Evolutionary conservation across 805 yeast species (phyloP).

Genomic region (Blastobotrys chiropterorum): DNA sequence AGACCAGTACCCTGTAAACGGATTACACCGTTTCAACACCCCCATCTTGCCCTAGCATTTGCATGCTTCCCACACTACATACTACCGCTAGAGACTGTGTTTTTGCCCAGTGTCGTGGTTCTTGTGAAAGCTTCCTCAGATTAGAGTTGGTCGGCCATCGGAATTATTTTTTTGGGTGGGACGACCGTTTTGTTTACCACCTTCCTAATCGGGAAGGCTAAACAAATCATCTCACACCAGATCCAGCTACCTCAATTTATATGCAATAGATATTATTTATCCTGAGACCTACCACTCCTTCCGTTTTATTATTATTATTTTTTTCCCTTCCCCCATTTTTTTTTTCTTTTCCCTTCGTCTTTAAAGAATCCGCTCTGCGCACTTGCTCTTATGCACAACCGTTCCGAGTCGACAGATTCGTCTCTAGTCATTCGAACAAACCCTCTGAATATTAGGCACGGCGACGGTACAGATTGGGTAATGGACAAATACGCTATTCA

Average conservation of each 20-base stretch:
- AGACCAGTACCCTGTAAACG: too few species aligned
- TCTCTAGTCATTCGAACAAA: slow-evolving; percentile 26
- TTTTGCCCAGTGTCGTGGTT: background rate
- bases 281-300: background rate
- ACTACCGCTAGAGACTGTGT: too few species aligned
- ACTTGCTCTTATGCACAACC: slow-evolving; percentile 22
- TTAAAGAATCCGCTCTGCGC: too few species aligned
- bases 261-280: background rate
- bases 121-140: background rate
- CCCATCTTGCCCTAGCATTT: too few species aligned
- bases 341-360: background rate
- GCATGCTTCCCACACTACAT: too few species aligned
- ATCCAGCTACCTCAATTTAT: background rate
- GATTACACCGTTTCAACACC: too few species aligned
- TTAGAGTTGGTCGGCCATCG: background rate
- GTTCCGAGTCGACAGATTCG: slow-evolving; percentile 22
- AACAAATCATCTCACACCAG: background rate
- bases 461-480: slow-evolving; percentile 31
- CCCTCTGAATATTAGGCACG: slow-evolving; percentile 30
- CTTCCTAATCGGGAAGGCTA: background rate
- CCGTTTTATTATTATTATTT: background rate
- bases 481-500: slow-evolving; percentile 7
- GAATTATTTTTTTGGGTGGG: too few species aligned
- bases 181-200: background rate
- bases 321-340: background rate